Evolutionary conservation across 495 filamentous ascomycete genomes (phyloP).

Genomic region (Achaetomiella virescens): DNA sequence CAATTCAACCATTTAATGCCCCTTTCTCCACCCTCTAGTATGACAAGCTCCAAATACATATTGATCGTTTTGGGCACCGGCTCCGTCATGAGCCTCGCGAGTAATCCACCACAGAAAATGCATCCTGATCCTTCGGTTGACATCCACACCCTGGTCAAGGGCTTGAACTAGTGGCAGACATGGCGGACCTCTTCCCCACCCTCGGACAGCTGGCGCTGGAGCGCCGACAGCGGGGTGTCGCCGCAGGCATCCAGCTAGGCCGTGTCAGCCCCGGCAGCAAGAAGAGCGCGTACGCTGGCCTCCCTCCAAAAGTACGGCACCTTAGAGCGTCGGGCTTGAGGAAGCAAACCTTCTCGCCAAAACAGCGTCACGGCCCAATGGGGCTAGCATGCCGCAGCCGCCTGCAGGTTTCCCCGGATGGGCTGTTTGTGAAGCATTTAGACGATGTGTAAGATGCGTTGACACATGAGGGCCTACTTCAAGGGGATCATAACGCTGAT

Average conservation of each 20-base stretch:
- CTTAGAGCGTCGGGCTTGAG: no score
- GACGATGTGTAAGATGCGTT: background rate
- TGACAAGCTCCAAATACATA: background rate
- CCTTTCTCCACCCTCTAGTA: background rate
- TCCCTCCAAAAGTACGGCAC: background rate
- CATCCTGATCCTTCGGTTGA: background rate
- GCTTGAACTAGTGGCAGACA: background rate
- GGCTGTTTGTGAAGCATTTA: conserved; percentile 6
- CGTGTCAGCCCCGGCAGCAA: conserved; percentile 7
- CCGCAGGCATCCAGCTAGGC: background rate
- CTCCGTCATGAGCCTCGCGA: background rate
- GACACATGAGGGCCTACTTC: background rate
- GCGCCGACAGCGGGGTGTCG: background rate
- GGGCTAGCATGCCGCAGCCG: background rate
- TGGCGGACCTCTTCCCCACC: background rate
- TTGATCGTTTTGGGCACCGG: background rate
- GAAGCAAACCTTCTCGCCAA: no score
- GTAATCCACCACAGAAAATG: background rate
- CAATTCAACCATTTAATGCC: background rate
- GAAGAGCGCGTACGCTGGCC: background rate
- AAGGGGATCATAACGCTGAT: background rate
- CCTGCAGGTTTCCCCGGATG: conserved; percentile 6
- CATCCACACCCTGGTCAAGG: conserved; percentile 4
- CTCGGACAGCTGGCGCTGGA: background rate
- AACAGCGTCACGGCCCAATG: conserved; percentile 4